These are phyloP conservation scores for Entonaema liquescens DNA, from an alignment of 495 filamentous ascomycete species.

Conservation along the genomic window DNA sequence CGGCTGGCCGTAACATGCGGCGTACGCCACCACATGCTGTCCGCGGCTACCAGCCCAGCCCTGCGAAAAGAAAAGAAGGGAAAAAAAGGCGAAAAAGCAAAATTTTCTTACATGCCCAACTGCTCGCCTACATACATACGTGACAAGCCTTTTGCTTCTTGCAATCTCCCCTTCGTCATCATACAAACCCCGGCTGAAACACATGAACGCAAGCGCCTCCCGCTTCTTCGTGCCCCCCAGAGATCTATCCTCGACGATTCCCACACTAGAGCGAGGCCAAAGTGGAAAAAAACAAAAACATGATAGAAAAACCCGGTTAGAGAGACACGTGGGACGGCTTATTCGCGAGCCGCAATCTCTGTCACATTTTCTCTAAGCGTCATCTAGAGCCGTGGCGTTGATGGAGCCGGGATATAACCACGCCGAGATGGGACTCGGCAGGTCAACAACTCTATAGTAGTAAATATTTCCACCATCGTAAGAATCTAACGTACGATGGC, in stretches of 20 bases:
- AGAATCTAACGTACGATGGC: too few relatives aligned
- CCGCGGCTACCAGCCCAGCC: constrained; percentile 17
- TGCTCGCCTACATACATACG: background rate
- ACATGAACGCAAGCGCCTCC: constrained; percentile 26
- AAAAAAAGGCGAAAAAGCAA: constrained; percentile 17
- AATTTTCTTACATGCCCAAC: background rate
- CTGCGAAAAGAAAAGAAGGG: background rate
- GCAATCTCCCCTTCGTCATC: constrained; percentile 5
- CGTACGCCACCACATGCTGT: constrained; percentile 16
- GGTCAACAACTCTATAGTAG: background rate
- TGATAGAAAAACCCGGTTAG: background rate
- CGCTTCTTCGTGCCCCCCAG: constrained; percentile 15
- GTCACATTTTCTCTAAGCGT: background rate
- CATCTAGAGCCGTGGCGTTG: background rate
- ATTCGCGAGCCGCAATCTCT: constrained; percentile 21
- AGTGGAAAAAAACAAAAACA: background rate
- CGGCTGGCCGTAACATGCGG: constrained; percentile 4
- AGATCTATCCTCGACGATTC: constrained; percentile 26
- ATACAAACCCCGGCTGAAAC: constrained; percentile 31
- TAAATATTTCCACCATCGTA: too few relatives aligned
- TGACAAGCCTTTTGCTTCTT: constrained; percentile 2
- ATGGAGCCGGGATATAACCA: background rate
- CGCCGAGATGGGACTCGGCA: background rate
- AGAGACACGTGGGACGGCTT: constrained; percentile 24
- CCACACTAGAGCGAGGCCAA: constrained; percentile 6